Percentiles rank a stretch among this genome's conserved stretches.
Conservation (phyloP, 2,329 filamentous ascomycete genomes). For the Cladosporium sp. region DNA sequence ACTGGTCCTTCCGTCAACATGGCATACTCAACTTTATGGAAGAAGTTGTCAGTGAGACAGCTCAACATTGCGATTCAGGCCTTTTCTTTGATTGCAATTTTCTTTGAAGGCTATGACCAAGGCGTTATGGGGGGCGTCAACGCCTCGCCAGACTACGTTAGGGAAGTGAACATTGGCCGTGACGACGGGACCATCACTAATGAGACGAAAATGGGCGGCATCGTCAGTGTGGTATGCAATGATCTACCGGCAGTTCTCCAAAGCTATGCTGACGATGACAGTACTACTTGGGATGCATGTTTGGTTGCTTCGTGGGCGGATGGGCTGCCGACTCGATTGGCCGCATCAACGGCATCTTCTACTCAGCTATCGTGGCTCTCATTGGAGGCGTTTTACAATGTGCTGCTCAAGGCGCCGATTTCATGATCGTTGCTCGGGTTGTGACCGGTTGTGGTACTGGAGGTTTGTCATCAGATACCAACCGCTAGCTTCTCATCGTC, state of each 20-base stretch:
- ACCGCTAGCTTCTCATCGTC: constrained; percentile 18
- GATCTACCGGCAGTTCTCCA: not conserved
- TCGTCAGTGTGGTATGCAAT: constrained; percentile 40
- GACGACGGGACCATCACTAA: constrained; percentile 45
- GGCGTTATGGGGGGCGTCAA: constrained; percentile 54
- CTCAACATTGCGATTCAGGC: constrained; percentile 38
- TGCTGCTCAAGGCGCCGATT: constrained; percentile 41
- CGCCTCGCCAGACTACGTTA: constrained; percentile 38
- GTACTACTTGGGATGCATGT: constrained; percentile 51
- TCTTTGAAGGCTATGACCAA: constrained; percentile 51
- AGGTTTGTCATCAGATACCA: constrained; percentile 19
- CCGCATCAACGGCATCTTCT: constrained; percentile 49
- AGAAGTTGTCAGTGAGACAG: constrained; percentile 38
- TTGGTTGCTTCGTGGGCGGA: constrained; percentile 48
- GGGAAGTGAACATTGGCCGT: constrained; percentile 43
- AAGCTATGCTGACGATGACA: not conserved
- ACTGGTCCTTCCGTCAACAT: not conserved
- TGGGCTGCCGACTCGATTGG: constrained; percentile 51
- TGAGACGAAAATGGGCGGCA: constrained; percentile 48
- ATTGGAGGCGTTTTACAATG: constrained; percentile 49
- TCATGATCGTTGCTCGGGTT: constrained; percentile 48
- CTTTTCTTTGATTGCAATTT: constrained; percentile 33
- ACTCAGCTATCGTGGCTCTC: constrained; percentile 46
- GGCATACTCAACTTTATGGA: constrained; percentile 30
- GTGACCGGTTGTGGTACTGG: constrained; percentile 52